A percentile compares a stretch with the other conserved stretches of the same genome.
These are phyloP conservation scores for Rusavskia elegans DNA, from an alignment of 495 filamentous ascomycete genomes.

Conservation along the genomic window DNA sequence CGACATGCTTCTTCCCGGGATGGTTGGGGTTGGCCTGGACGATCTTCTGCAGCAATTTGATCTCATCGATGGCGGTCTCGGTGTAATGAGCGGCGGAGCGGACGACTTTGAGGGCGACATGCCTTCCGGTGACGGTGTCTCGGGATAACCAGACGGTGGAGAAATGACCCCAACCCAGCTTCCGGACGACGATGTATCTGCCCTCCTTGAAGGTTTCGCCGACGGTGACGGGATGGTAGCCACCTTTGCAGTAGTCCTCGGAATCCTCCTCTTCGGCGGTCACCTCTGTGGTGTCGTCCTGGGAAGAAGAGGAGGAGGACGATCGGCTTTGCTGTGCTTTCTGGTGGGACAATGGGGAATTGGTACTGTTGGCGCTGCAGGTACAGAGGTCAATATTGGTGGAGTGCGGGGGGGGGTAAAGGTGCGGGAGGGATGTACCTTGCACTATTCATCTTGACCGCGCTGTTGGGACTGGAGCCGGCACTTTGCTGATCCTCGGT, in stretches of 20 bases:
- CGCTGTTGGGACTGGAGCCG: conserved; percentile 22
- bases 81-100: conserved; percentile 96
- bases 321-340: conserved; percentile 48
- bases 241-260: conserved; percentile 97
- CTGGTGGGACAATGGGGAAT: conserved; percentile 30
- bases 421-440: conserved; percentile 28
- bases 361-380: conserved; percentile 22
- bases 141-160: conserved; percentile 95
- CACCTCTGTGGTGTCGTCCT: conserved; percentile 72
- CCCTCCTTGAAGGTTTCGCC: conserved; percentile 97
- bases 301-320: conserved; percentile 62
- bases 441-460: conserved; percentile 30
- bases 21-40: conserved; percentile 88
- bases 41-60: conserved; percentile 92
- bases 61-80: conserved; percentile 96
- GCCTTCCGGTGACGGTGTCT: conserved; percentile 80
- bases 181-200: conserved; percentile 89
- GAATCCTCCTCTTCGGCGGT: conserved; percentile 98
- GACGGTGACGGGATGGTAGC: conserved; percentile 85
- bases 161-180: conserved; percentile 97
- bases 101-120: conserved; percentile 95
- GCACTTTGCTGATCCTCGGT: conserved; percentile 41
- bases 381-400: conserved; percentile 6
- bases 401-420: not conserved
- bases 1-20: conserved; percentile 84